Conservation (phyloP, 2,329 filamentous ascomycete species). For the Colletotrichum chlorophyti region DNA sequence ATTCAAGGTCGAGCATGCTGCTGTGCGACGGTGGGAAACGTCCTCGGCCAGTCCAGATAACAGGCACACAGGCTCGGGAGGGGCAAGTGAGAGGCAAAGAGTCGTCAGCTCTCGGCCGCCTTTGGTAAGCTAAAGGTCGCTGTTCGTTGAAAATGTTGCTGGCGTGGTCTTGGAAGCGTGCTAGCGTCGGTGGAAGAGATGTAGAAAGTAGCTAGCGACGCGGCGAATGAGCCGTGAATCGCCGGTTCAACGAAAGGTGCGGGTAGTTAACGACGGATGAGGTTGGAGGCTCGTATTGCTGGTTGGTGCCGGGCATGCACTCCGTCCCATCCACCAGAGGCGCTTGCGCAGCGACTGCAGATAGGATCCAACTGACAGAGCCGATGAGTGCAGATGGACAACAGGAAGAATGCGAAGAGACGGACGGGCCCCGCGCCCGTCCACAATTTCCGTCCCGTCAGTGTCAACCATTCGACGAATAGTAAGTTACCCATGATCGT, state of each 20-base stretch:
- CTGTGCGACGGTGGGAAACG: conserved; percentile 4
- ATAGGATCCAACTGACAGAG: conserved; percentile 13
- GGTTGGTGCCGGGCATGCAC: conserved; percentile 10
- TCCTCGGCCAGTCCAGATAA: neutral
- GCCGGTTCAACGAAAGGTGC: neutral
- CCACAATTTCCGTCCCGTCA: conserved; percentile 5
- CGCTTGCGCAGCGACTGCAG: conserved; percentile 1
- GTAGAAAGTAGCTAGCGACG: neutral
- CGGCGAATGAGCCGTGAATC: neutral
- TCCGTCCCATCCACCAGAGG: conserved; percentile 12
- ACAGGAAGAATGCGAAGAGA: conserved; percentile 1
- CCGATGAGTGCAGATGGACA: conserved; percentile 2
- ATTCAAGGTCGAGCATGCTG: conserved; percentile 6
- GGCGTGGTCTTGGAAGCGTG: neutral
- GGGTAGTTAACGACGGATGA: neutral
- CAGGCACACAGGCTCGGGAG: neutral
- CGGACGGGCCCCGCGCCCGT: conserved; percentile 1
- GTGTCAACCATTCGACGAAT: conserved; percentile 6
- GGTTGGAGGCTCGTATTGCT: conserved; percentile 5
- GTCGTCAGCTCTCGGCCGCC: conserved; percentile 17
- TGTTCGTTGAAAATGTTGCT: neutral
- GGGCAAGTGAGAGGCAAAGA: conserved; percentile 9
- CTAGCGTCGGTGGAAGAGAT: conserved; percentile 12
- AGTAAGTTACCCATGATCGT: neutral
- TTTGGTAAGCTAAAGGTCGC: neutral